phyloP scores from a whole-genome alignment of 345 rosid genomes.

The Eucalyptus coolabah region DNA sequence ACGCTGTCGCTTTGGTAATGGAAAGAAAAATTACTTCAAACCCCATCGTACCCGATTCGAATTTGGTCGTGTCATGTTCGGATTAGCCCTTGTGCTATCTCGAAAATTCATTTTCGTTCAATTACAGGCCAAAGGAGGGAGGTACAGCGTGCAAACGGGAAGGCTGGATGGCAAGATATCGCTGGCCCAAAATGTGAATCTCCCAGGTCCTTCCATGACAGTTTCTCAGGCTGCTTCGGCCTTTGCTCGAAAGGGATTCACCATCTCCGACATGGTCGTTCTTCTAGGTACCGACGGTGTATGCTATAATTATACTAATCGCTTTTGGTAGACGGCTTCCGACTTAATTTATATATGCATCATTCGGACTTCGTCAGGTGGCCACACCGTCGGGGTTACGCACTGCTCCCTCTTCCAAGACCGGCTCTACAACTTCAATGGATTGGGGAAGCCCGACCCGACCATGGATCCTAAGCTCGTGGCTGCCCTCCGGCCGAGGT shows the following conservation, averaged over 20 bases:
- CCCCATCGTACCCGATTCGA: rapidly evolving
- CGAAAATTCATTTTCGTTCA: not conserved
- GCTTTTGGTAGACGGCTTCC: not conserved
- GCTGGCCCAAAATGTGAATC: not conserved
- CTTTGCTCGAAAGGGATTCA: constrained; percentile 19
- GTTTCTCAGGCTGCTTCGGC: not conserved
- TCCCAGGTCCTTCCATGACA: not conserved
- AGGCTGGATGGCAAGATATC: not conserved
- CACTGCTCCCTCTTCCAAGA: constrained; percentile 41
- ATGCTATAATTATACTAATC: not conserved
- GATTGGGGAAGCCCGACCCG: constrained; percentile 34
- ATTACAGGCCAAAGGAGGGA: not conserved
- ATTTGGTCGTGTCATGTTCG: not conserved
- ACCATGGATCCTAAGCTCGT: constrained; percentile 31
- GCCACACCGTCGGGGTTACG: constrained; percentile 43
- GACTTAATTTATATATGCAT: not conserved
- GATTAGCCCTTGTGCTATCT: not conserved
- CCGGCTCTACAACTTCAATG: constrained; percentile 39
- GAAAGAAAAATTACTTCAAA: not conserved
- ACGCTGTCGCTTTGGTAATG: constrained; percentile 31
- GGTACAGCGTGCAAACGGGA: not conserved
- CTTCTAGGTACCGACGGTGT: constrained; percentile 26
- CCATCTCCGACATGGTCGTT: constrained; percentile 23
- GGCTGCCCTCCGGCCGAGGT: not conserved
- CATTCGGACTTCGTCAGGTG: constrained; percentile 6